These are phyloP conservation scores for Sphagnurus paluster DNA, from an alignment of 1,284 basidiomycete species.

Conservation along the genomic window DNA sequence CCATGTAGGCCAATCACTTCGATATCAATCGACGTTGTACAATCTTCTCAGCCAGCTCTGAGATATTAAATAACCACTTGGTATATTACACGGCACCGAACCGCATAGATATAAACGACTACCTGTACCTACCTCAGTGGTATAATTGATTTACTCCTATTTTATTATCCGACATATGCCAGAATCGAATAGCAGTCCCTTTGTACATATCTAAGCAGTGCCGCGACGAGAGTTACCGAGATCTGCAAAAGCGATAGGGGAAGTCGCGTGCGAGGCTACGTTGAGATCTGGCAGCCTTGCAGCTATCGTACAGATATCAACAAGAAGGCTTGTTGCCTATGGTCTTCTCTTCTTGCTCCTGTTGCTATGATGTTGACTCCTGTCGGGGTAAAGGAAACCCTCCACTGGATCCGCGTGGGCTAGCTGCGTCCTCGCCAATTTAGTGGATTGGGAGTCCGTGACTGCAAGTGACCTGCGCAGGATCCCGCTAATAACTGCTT, in stretches of 20 bases:
- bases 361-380: constrained; percentile 15
- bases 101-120: not conserved
- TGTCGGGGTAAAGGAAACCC: constrained; percentile 21
- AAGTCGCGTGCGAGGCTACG: not conserved
- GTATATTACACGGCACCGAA: not conserved
- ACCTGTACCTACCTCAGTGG: not conserved
- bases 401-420: constrained; percentile 24
- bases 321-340: constrained; percentile 13
- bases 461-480: constrained; percentile 3
- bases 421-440: constrained; percentile 13
- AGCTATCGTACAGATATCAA: not conserved
- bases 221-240: not conserved
- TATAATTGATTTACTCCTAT: too few relatives aligned
- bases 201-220: not conserved
- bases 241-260: not conserved
- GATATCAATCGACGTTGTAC: not conserved
- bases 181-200: not conserved
- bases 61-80: too few relatives aligned
- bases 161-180: too few relatives aligned
- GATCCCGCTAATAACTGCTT: too few relatives aligned
- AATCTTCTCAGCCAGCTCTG: too few relatives aligned
- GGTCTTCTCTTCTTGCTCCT: constrained; percentile 17
- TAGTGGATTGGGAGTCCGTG: not conserved
- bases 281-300: not conserved
- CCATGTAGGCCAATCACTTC: not conserved